Evolutionary conservation across 1,284 basidiomycete genomes (phyloP).

Genomic region (Cystobasidium pallidum): DNA sequence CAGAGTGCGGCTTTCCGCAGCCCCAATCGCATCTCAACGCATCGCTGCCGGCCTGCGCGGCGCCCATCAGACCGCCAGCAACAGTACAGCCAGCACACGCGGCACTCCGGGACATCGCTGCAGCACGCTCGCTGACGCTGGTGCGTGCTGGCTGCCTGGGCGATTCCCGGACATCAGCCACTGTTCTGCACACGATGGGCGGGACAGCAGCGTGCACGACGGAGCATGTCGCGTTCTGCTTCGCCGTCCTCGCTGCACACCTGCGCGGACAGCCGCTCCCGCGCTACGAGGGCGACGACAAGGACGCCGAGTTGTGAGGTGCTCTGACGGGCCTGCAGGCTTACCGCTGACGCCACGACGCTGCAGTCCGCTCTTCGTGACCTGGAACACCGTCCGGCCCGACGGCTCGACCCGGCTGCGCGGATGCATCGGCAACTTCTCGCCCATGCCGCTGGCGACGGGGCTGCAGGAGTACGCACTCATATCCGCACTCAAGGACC

Average conservation of each 20-base stretch:
- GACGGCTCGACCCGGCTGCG: constrained; percentile 64
- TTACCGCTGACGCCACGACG: constrained; percentile 4
- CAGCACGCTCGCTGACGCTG: too few species aligned
- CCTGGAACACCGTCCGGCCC: constrained; percentile 77
- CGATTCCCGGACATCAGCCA: too few species aligned
- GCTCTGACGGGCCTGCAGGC: neutral
- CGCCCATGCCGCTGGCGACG: constrained; percentile 70
- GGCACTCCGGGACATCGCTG: too few species aligned
- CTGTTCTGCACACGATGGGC: neutral
- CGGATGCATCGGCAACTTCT: constrained; percentile 95
- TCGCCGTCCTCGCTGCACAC: constrained; percentile 59
- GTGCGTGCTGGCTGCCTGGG: too few species aligned
- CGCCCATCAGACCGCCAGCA: too few species aligned
- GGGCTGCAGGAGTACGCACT: constrained; percentile 88
- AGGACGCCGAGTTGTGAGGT: constrained; percentile 49
- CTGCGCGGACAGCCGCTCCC: constrained; percentile 49
- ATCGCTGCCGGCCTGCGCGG: too few species aligned
- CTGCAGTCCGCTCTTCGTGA: constrained; percentile 87
- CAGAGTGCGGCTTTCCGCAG: too few species aligned
- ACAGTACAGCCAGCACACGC: neutral
- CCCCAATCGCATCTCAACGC: too few species aligned
- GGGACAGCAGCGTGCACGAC: constrained; percentile 15
- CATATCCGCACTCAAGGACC: constrained; percentile 66
- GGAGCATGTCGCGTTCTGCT: constrained; percentile 61
- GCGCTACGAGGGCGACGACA: constrained; percentile 50